Evolutionary conservation across 768 basidiomycete genomes (phyloP), one percentile per base, ranked within the genome.

Genomic region (Dioszegia crocea): DNA sequence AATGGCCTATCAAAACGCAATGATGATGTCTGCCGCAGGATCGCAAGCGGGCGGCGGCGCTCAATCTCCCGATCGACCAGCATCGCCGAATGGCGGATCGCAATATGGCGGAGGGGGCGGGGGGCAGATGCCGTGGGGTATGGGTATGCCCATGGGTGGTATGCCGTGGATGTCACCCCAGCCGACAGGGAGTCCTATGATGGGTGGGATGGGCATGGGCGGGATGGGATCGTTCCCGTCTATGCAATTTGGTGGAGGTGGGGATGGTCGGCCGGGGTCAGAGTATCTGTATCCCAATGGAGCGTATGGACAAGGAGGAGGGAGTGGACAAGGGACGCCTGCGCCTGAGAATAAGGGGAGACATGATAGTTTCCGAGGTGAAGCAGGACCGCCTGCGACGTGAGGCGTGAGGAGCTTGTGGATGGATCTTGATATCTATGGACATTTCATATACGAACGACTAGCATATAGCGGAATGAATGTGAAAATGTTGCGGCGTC

Each of bases 1-100:
- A 56, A 71, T 73, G 63, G 78, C 78, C 10, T 79, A 79, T 57
- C 76, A 77, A 27, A 75, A 76, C 62, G 67, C 76, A 12, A 71
- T 77, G 63, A 60, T 65, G 52, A 56, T 56, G 54, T 56, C 54
- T 46, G 54, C 31, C 43, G 54, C 41, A 9, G 54, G 54, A 31
- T 56, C 54, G 6, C 54, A 56, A 33, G 24, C 24, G n/a, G 54
- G 54, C 10, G 54, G 33, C 6, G 33, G 38, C 16, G 24, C 52
- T 3, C 30, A 41, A 8, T 56, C 54, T 24, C 54, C 54, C 27
- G 54, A 56, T 56, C 41, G 54, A 31, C 54, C 57, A 3, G 24
- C 39, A 8, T 59, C 57, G 5, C 48, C 47, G 5, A 24, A 19
- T 19, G 33, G 33, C 33, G 56, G 56, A 57, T 44, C 48, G 8